Base-by-base conservation (phyloP, 495 filamentous ascomycete genomes). In the Durotheca rogersii region DNA sequence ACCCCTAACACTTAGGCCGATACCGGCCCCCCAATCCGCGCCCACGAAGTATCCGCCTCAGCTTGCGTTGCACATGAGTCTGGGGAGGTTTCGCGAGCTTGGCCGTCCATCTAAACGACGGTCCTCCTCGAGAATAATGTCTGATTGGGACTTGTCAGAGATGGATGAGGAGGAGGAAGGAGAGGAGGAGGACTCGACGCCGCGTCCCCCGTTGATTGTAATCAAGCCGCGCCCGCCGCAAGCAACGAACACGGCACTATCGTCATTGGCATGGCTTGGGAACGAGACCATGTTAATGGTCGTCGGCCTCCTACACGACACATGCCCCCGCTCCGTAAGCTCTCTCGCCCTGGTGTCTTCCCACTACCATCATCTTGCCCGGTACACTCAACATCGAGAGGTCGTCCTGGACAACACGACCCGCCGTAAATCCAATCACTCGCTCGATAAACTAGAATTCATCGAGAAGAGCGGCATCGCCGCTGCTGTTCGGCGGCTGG, bases 341-440 rank as follows among this genome's bases (percentile, higher is more conserved):
- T 40, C 36, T 6, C 27, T 49, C n/a, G 46, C 46, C 7, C 12
- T 49, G 3, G 46, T 49, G n/a, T 40, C 15, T 12, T 49, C 35
- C 2, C 20, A 32, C 7, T 41, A 39, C 21, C 12, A 49, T n/a
- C 16, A 35, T 33, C 19, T 40, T n/a, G 45, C 15, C 6, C 31
- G 35, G 20, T 48, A 48, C 6, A 16, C 7, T 18, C 35, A 48
- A 12, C 34, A 48, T 23, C 25, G 16, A 33, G 25, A 49, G 17
- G 3, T 49, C 6, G 6, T 33, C n/a, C 25, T 49, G 4, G 36
- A 23, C 16, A 20, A 29, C 17, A 18, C 21, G 10, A 31, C 4
- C 4, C 4, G 4, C 23, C 4, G 9, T 27, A 4, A 9, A 27
- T 9, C 4, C 23, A 27, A 27, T 27, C 4, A 9, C 23, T 9